A percentile compares a stretch with the other conserved stretches of the same genome.
Evolutionary conservation across 352 stramenopile genomes (phyloP).

Genomic region (Hyaloperonospora brassicae): DNA sequence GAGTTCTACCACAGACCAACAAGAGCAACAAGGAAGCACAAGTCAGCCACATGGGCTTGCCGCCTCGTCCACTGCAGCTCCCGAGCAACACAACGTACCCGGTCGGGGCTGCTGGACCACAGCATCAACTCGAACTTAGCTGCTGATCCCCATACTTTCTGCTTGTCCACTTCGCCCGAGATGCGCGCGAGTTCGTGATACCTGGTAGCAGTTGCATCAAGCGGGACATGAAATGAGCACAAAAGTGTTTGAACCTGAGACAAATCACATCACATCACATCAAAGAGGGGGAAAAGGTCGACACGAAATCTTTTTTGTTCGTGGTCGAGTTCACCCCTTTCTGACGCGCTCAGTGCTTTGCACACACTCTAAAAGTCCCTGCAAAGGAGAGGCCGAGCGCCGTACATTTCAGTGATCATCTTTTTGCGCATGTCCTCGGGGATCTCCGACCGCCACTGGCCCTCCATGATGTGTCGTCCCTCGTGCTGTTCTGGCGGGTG

Average conservation of each 20-base stretch:
- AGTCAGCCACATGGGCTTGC: slow-evolving; percentile 4
- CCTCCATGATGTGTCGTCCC: slow-evolving; percentile 33
- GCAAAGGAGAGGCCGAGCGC: slow-evolving; percentile 1
- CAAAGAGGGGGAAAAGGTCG: too few species aligned
- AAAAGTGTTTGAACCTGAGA: too few species aligned
- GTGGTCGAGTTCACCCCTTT: not conserved
- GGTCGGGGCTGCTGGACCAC: slow-evolving; percentile 67
- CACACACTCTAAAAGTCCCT: not conserved
- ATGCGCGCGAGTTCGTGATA: slow-evolving; percentile 81
- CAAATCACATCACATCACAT: too few species aligned
- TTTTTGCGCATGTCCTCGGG: slow-evolving; percentile 75
- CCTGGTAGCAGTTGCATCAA: slow-evolving; percentile 21
- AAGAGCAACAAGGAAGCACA: not conserved
- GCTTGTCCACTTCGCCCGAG: slow-evolving; percentile 72
- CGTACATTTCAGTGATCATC: slow-evolving; percentile 85
- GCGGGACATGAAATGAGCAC: not conserved
- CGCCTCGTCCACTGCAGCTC: not conserved
- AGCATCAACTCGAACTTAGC: slow-evolving; percentile 85
- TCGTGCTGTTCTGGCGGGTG: not conserved
- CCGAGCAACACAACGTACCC: slow-evolving; percentile 22
- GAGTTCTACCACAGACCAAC: slow-evolving; percentile 38
- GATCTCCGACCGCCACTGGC: slow-evolving; percentile 72
- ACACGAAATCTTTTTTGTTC: not conserved
- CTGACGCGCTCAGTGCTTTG: too few species aligned
- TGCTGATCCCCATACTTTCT: slow-evolving; percentile 78